Evolutionary conservation across 768 basidiomycete genomes (phyloP).

Genomic region (Lactifluus pinguis): DNA sequence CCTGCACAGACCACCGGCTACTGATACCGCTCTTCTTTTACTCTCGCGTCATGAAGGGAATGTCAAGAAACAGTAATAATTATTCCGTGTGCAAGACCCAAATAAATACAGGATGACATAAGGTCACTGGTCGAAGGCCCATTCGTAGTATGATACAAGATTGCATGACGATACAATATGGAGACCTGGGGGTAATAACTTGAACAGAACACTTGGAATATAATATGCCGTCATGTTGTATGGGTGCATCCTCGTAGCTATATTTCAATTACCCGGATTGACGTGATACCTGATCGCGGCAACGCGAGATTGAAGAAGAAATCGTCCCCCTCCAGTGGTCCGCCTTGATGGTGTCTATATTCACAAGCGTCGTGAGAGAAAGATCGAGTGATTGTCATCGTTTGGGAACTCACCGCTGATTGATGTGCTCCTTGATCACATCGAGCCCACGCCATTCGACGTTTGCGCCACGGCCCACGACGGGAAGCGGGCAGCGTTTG

Average conservation of each 20-base stretch:
- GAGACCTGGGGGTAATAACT: background rate
- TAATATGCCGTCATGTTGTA: background rate
- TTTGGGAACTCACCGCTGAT: background rate
- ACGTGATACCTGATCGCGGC: background rate
- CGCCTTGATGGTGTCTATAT: background rate
- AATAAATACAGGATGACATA: background rate
- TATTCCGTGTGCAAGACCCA: too few species aligned
- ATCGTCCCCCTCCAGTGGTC: conserved; percentile 1
- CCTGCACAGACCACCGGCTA: too few species aligned
- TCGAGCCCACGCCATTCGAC: background rate
- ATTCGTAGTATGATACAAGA: background rate
- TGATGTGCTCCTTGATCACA: background rate
- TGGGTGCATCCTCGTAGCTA: background rate
- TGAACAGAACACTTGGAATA: background rate
- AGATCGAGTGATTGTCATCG: background rate
- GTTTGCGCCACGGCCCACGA: background rate
- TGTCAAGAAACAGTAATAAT: too few species aligned
- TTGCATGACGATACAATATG: background rate
- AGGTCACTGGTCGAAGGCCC: too few species aligned
- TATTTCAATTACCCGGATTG: background rate
- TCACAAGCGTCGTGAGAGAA: background rate
- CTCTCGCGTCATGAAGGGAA: too few species aligned
- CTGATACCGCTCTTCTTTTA: too few species aligned
- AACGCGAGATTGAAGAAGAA: background rate
- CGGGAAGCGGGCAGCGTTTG: background rate